These are phyloP conservation scores for Fusarium scirpi DNA, from an alignment of 2,329 filamentous ascomycete species.

Conservation along the genomic window DNA sequence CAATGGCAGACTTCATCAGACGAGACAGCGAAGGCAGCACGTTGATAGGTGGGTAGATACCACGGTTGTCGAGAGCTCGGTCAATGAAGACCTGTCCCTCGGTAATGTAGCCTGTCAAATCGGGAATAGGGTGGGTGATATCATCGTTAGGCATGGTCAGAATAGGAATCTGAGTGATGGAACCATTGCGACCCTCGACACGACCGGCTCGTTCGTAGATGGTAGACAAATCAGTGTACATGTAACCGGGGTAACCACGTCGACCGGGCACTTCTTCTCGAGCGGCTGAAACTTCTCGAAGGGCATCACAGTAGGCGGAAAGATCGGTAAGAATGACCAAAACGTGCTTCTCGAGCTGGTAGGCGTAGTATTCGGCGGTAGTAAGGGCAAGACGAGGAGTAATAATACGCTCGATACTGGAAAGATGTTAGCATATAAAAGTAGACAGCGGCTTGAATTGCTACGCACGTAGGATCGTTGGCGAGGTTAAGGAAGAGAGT, in stretches of 20 bases:
- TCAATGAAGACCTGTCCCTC: conserved; percentile 99
- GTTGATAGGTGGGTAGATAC: conserved; percentile 98
- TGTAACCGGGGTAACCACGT: conserved; percentile 99
- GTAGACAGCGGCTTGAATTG: background rate
- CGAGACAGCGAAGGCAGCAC: conserved; percentile 96
- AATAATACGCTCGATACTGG: conserved; percentile 98
- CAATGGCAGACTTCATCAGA: conserved; percentile 99
- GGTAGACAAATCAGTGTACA: conserved; percentile 99
- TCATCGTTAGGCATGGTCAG: conserved; percentile 99
- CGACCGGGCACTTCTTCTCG: conserved; percentile 99
- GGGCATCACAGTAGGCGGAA: conserved; percentile 97
- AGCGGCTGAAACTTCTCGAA: conserved; percentile 97
- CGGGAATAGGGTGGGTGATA: conserved; percentile 98
- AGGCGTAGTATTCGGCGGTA: conserved; percentile 99
- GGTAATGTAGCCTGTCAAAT: conserved; percentile 98
- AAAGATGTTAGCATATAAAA: conserved; percentile 15
- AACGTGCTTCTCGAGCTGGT: conserved; percentile 99
- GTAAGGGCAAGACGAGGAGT: conserved; percentile 97
- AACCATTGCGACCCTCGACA: conserved; percentile 96
- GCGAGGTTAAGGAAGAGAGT: conserved; percentile 99
- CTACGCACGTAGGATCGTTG: conserved; percentile 94
- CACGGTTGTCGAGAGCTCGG: conserved; percentile 93
- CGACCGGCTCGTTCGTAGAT: conserved; percentile 99
- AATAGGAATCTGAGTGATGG: conserved; percentile 99
- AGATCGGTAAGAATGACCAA: conserved; percentile 98